Evolutionary conservation across 306 rosid species (phyloP), one percentile per base, ranked within the genome.

Genomic region (Glycine tomentella): DNA sequence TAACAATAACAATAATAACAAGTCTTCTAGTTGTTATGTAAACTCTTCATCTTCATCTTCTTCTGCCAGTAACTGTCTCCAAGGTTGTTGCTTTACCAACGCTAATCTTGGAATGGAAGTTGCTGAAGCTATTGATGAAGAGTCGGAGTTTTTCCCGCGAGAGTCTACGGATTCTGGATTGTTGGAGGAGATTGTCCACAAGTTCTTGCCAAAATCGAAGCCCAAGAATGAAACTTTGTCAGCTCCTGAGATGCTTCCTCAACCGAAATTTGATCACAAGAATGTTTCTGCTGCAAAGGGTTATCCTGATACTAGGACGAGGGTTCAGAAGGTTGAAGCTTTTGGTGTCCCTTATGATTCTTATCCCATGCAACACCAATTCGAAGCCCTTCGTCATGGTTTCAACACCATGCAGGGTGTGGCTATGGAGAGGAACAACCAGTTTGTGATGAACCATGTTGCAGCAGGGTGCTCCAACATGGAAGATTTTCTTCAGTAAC

Each of bases 171-270:
- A 86, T 73, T 90, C 97, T 0, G 98, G 98, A 0, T 70, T 94
- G 57, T 44, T 94, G 80, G 91, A 92, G 68, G 98, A 94, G 75
- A 87, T 92, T 1, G 94, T 94, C 34, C 86, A 89, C 0, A 86
- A 86, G 13, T 92, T 86, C 53, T 84, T 92, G 49, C 76, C 93
- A 0, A 72, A 83, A 11, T 11, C 80, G 0, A 20, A n/a, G 15
- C 44, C 88, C 10, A 59, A 72, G 49, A 36, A 12, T 7, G 36
- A 7, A 38, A 38, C 44, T 36, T 0, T 13, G 25, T 9, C 62
- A 3, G 0, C 68, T 20, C 3, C 58, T 0, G 65, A 20, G 45
- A 13, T 68, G 0, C 12, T 42, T 20, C 72, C 79, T 62, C 84
- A 73, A 31, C 49, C 58, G 0, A 4, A 44, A 2, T 50, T 66